Base-by-base conservation (phyloP, 2,329 filamentous ascomycete species). In the Phialophora expanda region DNA sequence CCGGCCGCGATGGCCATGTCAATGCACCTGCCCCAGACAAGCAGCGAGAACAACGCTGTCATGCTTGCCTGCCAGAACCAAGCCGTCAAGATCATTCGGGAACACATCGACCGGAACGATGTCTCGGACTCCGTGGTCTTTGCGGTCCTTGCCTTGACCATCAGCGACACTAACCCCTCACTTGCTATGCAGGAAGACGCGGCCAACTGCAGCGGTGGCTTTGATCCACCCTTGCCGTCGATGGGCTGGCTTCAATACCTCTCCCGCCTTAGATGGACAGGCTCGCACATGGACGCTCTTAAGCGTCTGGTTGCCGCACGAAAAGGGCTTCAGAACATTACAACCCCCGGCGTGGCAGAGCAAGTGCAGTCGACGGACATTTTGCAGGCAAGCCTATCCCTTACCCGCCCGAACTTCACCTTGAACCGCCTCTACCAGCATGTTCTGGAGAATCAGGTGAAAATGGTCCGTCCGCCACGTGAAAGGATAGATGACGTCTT, bases 281-380 rank as follows among this genome's bases (percentile, higher is more conserved):
- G 20, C 26, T 20, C 64, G 7, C 58, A 66, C 17, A 38, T 66
- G 20, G 22, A 28, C 54, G 64, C 58, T 14, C 30, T 61, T 20
- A 55, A 34, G n/a, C 44, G 54, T 11, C 64, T 66, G 2, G 64
- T 66, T 22, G 34, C 24, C 4, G 58, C 64, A 9, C 59, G 64
- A 30, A 56, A 56, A 4, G 65, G 56, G 2, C 28, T 66, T 1
- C 54, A 51, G 17, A 38, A 44, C 8, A 56, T 66, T 48, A 41
- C 34, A 8, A 66, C 46, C 7, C 65, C 65, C 1, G 61, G 65
- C 28, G 51, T 65, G 17, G 62, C 65, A 20, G 65, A 65, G 20
- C 61, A 61, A 24, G 46, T 65, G n/a, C 65, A 67, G 44, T 58
- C 58, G 6, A 67, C 56, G 1, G 65, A 67, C 57, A 61, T 67